Conservation (phyloP, 192 early-diverging fungal genomes). For the Linnemannia zychae region DNA sequence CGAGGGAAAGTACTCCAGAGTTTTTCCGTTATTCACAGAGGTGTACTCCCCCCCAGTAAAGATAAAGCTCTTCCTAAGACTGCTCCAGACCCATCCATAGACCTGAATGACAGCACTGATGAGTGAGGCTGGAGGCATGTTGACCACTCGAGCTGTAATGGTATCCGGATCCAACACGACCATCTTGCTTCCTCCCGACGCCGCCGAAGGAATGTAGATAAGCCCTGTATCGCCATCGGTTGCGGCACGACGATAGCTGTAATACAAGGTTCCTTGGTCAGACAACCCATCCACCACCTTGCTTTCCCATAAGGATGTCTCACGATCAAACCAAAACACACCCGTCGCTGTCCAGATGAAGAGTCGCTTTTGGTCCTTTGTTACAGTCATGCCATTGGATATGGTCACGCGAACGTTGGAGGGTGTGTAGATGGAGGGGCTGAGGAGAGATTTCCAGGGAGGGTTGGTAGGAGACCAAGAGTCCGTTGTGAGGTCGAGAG, state of each 20-base stretch:
- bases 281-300: no score
- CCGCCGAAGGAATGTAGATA: background rate
- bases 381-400: background rate
- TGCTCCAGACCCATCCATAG: background rate
- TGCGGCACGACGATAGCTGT: background rate
- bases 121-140: background rate
- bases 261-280: background rate
- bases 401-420: background rate
- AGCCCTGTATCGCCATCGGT: background rate
- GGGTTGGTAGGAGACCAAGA: background rate
- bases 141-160: background rate
- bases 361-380: background rate
- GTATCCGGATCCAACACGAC: background rate
- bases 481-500: background rate
- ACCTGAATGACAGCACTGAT: background rate
- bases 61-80: background rate
- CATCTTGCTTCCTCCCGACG: background rate
- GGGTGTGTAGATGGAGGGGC: background rate
- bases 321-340: background rate
- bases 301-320: background rate
- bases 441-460: background rate
- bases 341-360: background rate
- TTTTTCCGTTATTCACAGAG: background rate
- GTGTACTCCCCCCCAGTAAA: background rate
- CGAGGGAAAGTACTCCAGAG: background rate